These are phyloP conservation scores for Cryptosporidium meleagridis DNA, from an alignment of 169 alveolate genomes.

Conservation along the genomic window DNA sequence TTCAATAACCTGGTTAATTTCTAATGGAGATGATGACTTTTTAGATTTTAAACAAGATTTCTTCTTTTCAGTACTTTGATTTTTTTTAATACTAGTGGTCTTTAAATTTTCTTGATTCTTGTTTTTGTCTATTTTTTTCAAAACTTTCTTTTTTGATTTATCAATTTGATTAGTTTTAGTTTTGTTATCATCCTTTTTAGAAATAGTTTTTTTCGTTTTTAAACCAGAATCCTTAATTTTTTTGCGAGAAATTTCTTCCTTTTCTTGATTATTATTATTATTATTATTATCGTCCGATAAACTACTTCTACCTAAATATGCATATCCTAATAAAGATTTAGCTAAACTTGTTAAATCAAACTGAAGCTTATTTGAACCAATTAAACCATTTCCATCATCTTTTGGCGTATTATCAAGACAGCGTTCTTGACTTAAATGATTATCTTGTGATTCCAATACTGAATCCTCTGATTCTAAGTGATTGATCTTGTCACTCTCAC, in stretches of 20 bases:
- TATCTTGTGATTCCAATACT: neutral
- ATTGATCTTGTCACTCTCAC: neutral
- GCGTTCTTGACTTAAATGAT: neutral
- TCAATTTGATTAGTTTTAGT: neutral
- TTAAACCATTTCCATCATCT: neutral
- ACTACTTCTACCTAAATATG: slow-evolving; percentile 12
- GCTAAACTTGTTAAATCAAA: slow-evolving; percentile 47
- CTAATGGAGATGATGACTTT: too few relatives aligned
- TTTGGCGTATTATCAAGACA: neutral
- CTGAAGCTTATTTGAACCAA: neutral
- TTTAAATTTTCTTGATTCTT: neutral
- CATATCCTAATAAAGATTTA: slow-evolving; percentile 36
- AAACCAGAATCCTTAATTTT: neutral
- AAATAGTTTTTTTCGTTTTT: neutral
- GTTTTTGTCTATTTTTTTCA: neutral
- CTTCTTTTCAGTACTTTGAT: neutral
- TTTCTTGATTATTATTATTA: neutral
- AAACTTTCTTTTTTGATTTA: neutral
- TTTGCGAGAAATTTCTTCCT: neutral
- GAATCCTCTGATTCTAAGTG: neutral
- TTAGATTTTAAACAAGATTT: neutral
- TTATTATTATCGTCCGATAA: neutral
- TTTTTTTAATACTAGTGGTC: neutral
- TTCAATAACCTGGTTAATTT: neutral
- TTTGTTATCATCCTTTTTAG: neutral